Evolutionary conservation across 73 alveolate species (phyloP).

Genomic region (Symbiodinium pilosum): DNA sequence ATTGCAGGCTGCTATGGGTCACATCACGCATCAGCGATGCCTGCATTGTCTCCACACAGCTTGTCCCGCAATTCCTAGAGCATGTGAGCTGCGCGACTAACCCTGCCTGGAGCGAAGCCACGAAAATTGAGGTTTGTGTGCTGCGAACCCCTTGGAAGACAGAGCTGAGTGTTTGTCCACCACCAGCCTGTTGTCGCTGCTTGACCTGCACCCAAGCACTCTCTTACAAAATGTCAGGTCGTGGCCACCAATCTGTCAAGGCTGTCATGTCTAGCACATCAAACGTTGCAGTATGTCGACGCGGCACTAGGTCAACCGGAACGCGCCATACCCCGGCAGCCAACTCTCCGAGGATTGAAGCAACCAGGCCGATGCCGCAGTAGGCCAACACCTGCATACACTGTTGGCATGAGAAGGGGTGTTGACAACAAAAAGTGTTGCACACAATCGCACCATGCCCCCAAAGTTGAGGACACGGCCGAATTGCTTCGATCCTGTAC

Average conservation of each 20-base stretch:
- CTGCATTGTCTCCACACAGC: not conserved
- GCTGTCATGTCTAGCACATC: no score
- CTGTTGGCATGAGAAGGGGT: not conserved
- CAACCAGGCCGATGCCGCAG: slow-evolving; percentile 77
- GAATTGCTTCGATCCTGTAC: slow-evolving; percentile 64
- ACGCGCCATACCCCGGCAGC: slow-evolving; percentile 88
- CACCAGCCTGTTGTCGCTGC: slow-evolving; percentile 81
- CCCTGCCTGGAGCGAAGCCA: slow-evolving; percentile 70
- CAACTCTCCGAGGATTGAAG: slow-evolving; percentile 77
- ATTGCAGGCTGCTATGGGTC: slow-evolving; percentile 90
- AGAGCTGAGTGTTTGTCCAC: slow-evolving; percentile 42
- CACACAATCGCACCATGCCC: not conserved
- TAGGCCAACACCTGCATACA: slow-evolving; percentile 48
- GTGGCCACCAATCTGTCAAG: no score
- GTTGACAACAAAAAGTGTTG: not conserved
- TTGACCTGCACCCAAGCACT: no score
- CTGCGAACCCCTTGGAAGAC: slow-evolving; percentile 65
- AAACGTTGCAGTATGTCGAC: not conserved
- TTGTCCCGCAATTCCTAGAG: not conserved
- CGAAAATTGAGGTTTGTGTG: slow-evolving; percentile 66
- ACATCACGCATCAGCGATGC: slow-evolving; percentile 90
- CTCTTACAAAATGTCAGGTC: no score
- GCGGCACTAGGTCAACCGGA: slow-evolving; percentile 56
- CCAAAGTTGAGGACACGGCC: not conserved
- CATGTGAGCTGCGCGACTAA: not conserved